A percentile compares a stretch with the other conserved stretches of the same genome.
Conservation (phyloP, 129 eudicot genomes). For the Flaveria ramosissima region DNA sequence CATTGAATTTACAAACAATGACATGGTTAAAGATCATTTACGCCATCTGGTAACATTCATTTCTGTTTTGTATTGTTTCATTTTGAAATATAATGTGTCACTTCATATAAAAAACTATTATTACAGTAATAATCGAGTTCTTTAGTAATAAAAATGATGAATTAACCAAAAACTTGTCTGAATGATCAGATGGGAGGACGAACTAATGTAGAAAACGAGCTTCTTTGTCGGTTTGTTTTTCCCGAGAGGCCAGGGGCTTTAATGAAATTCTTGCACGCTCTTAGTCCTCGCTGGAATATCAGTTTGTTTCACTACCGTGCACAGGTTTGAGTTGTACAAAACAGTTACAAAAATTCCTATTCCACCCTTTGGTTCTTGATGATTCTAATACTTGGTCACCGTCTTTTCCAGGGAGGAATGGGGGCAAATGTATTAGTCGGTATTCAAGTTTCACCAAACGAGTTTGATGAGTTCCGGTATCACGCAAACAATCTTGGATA, state of each 20-base stretch:
- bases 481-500: constrained; percentile 82
- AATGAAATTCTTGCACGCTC: constrained; percentile 80
- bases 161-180: constrained; percentile 23
- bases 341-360: neutral
- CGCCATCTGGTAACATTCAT: constrained; percentile 76
- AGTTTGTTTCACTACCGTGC: constrained; percentile 96
- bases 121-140: constrained; percentile 52
- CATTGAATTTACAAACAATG: constrained; percentile 74
- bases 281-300: constrained; percentile 96
- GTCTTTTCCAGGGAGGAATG: constrained; percentile 66
- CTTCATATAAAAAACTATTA: too few species aligned
- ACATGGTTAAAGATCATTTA: constrained; percentile 94
- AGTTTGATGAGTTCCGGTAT: constrained; percentile 58
- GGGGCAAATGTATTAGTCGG: constrained; percentile 97
- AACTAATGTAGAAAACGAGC: constrained; percentile 73
- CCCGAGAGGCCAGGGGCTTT: constrained; percentile 96
- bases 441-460: constrained; percentile 62
- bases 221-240: constrained; percentile 82
- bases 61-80: too few species aligned
- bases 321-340: constrained; percentile 59
- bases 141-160: constrained; percentile 37
- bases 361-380: neutral
- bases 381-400: constrained; percentile 1
- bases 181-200: constrained; percentile 86
- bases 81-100: too few species aligned